Evolutionary conservation across 352 stramenopile genomes (phyloP).

Genomic region (Blastocystis sp.): DNA sequence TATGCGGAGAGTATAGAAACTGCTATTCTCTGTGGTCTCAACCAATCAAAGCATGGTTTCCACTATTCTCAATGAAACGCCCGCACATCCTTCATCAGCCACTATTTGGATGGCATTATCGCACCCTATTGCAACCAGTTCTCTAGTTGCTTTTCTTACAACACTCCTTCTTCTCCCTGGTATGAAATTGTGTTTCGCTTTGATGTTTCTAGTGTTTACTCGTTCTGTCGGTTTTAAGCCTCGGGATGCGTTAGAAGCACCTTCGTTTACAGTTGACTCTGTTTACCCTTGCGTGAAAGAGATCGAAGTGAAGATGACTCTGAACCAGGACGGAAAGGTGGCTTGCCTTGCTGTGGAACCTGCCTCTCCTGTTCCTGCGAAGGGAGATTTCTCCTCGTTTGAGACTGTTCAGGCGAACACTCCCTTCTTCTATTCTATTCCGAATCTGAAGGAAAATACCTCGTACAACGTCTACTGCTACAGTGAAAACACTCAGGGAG

Average conservation of each 20-base stretch:
- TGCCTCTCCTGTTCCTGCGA: background rate
- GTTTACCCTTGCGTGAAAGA: background rate
- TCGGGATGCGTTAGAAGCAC: background rate
- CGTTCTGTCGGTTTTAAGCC: background rate
- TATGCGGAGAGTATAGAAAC: no score
- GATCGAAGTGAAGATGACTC: background rate
- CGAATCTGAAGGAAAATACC: background rate
- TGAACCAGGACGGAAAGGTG: background rate
- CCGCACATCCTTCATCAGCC: background rate
- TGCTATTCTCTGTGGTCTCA: no score
- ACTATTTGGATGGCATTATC: background rate
- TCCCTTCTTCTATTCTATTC: background rate
- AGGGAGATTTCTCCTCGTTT: background rate
- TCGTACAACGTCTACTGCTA: constrained; percentile 37
- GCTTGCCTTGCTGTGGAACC: background rate
- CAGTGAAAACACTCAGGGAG: background rate
- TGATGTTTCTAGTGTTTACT: background rate
- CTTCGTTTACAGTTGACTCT: background rate
- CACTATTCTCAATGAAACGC: constrained; percentile 34
- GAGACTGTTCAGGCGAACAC: background rate
- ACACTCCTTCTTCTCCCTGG: background rate
- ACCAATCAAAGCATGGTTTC: no score
- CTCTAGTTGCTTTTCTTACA: background rate
- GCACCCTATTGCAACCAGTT: background rate
- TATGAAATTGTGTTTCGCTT: background rate